phyloP scores from a whole-genome alignment of 176 grass and related monocot species.

The Hordeum marinum region DNA sequence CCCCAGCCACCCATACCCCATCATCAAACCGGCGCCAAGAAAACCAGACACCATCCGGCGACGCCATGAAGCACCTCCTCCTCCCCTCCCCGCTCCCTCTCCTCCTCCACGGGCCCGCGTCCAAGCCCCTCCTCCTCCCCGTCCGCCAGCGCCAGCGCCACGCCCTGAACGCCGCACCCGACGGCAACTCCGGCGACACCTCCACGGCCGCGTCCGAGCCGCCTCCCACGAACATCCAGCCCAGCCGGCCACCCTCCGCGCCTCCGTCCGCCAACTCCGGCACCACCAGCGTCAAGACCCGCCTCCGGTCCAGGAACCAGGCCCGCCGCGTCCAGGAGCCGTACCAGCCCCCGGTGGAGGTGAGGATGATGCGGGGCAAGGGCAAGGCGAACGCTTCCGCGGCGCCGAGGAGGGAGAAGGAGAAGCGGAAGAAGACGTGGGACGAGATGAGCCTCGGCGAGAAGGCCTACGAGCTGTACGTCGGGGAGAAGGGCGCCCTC shows the following conservation, averaged over 20 bases:
- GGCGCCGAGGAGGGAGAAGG: slow-evolving; percentile 3
- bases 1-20: slow-evolving; percentile 35
- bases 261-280: background rate
- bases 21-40: slow-evolving; percentile 26
- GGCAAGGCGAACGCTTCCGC: background rate
- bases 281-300: slow-evolving; percentile 43
- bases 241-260: background rate
- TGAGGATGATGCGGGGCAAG: background rate
- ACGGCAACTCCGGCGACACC: slow-evolving; percentile 21
- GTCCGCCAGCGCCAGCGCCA: background rate
- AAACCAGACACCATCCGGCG: background rate
- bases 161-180: background rate
- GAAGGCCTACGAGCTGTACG: slow-evolving; percentile 80
- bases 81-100: slow-evolving; percentile 19
- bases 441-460: slow-evolving; percentile 72
- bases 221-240: background rate
- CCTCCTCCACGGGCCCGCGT: slow-evolving; percentile 29
- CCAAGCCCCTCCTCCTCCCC: slow-evolving; percentile 5
- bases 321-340: slow-evolving; percentile 16
- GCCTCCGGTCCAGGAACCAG: slow-evolving; percentile 46
- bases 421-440: slow-evolving; percentile 55
- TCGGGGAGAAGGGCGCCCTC: slow-evolving; percentile 83
- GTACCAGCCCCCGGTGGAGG: slow-evolving; percentile 13
- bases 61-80: slow-evolving; percentile 39
- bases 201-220: slow-evolving; percentile 24